phyloP scores from a whole-genome alignment of 73 alveolate genomes.

The Paramecium tetraurelia region DNA sequence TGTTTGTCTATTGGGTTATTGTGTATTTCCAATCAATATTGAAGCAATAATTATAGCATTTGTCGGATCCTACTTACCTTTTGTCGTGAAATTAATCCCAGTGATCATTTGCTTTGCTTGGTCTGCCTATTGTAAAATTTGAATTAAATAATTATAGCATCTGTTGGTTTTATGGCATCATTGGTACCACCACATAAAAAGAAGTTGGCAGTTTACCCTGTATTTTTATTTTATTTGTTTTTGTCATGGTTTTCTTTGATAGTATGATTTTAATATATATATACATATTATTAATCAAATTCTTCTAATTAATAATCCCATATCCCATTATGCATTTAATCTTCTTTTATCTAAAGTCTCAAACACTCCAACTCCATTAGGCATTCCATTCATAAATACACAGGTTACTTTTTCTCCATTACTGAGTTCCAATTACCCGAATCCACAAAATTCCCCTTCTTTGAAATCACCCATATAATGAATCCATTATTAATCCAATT shows the following conservation, averaged over 20 bases:
- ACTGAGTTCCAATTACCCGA: background rate
- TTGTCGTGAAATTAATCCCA: constrained; percentile 61
- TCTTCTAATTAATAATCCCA: constrained; percentile 35
- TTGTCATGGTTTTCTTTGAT: constrained; percentile 89
- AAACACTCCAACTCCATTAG: constrained; percentile 38
- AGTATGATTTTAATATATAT: constrained; percentile 38
- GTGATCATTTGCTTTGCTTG: constrained; percentile 73
- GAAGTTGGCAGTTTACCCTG: constrained; percentile 92
- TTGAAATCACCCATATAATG: constrained; percentile 63
- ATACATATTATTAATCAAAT: background rate
- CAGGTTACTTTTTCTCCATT: background rate
- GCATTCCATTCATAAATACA: constrained; percentile 1
- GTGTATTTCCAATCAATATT: constrained; percentile 91
- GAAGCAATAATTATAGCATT: constrained; percentile 80
- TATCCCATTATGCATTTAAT: constrained; percentile 22
- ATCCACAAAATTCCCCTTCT: background rate
- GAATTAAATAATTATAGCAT: constrained; percentile 61
- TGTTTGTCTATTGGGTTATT: constrained; percentile 93
- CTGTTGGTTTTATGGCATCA: constrained; percentile 81
- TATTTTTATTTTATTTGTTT: constrained; percentile 88
- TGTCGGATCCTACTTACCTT: constrained; percentile 21
- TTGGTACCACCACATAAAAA: constrained; percentile 72
- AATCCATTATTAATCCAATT: constrained; percentile 89
- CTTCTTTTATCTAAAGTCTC: constrained; percentile 37
- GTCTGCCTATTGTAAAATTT: constrained; percentile 70